Evolutionary conservation across 2,329 filamentous ascomycete genomes (phyloP).

Genomic region (Aspergillus ochraceoroseus): DNA sequence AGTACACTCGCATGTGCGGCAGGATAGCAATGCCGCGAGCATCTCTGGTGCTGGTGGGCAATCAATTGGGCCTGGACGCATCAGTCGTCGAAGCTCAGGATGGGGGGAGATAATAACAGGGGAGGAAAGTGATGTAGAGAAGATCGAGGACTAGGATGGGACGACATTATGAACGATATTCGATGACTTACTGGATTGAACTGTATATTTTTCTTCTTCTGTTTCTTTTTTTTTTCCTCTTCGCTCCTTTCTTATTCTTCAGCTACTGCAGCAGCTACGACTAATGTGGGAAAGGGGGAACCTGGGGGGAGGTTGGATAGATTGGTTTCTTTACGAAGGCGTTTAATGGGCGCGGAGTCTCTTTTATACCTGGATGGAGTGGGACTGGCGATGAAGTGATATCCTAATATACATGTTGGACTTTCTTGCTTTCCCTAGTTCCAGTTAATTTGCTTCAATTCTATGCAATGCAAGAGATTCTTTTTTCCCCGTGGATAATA

Average conservation of each 20-base stretch:
- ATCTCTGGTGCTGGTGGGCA: slow-evolving; percentile 58
- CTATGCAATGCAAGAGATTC: too few species aligned
- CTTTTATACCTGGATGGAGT: too few species aligned
- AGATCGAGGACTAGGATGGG: slow-evolving; percentile 3
- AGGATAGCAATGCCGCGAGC: slow-evolving; percentile 77
- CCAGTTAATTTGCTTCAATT: too few species aligned
- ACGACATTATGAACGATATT: slow-evolving; percentile 13
- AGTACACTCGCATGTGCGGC: slow-evolving; percentile 67
- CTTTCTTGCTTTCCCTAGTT: too few species aligned
- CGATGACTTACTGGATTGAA: slow-evolving; percentile 12
- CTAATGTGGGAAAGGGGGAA: too few species aligned
- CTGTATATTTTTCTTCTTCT: slow-evolving; percentile 12
- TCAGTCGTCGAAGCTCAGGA: slow-evolving; percentile 43
- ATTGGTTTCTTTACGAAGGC: neutral
- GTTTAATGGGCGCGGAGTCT: neutral
- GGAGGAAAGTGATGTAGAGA: slow-evolving; percentile 35
- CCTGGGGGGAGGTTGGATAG: too few species aligned
- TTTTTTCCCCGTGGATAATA: too few species aligned
- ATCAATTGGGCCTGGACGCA: slow-evolving; percentile 45
- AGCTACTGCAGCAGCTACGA: too few species aligned
- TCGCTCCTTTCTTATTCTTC: neutral
- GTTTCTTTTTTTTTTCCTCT: neutral
- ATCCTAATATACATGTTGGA: neutral
- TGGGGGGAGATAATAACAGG: slow-evolving; percentile 45
- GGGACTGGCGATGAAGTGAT: neutral